Evolutionary conservation across 805 yeast genomes (phyloP).

Genomic region (Saccharomycopsis olivae): DNA sequence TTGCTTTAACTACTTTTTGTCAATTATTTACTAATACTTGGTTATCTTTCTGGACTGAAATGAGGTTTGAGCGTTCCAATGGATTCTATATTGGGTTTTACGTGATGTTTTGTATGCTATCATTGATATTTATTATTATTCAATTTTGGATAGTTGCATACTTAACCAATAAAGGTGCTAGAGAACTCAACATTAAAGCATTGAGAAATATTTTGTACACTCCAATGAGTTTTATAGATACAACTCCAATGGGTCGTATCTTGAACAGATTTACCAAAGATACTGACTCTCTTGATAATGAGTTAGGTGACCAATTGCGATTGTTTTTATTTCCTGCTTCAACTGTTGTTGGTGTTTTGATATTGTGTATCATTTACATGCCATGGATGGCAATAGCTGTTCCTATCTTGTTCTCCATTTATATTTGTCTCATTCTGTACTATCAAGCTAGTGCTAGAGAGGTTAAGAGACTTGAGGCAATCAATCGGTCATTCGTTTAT

Average conservation of each 20-base stretch:
- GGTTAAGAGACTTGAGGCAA: constrained; percentile 64
- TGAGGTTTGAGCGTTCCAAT: constrained; percentile 38
- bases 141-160: constrained; percentile 39
- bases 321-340: constrained; percentile 41
- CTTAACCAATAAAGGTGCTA: constrained; percentile 45
- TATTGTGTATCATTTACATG: constrained; percentile 56
- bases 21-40: constrained; percentile 60
- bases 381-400: constrained; percentile 68
- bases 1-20: constrained; percentile 28
- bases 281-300: constrained; percentile 73
- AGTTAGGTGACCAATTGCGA: constrained; percentile 58
- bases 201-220: constrained; percentile 51
- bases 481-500: constrained; percentile 59
- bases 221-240: constrained; percentile 75
- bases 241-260: constrained; percentile 83
- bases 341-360: constrained; percentile 48
- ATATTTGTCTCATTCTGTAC: constrained; percentile 35
- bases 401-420: constrained; percentile 37
- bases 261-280: constrained; percentile 80
- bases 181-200: constrained; percentile 49
- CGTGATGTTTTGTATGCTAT: constrained; percentile 43
- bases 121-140: constrained; percentile 32
- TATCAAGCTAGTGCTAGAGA: constrained; percentile 69
- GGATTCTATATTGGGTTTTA: constrained; percentile 56
- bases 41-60: constrained; percentile 72